Conservation (phyloP, 2,329 filamentous ascomycete species). For the Aspergillus intermedius region DNA sequence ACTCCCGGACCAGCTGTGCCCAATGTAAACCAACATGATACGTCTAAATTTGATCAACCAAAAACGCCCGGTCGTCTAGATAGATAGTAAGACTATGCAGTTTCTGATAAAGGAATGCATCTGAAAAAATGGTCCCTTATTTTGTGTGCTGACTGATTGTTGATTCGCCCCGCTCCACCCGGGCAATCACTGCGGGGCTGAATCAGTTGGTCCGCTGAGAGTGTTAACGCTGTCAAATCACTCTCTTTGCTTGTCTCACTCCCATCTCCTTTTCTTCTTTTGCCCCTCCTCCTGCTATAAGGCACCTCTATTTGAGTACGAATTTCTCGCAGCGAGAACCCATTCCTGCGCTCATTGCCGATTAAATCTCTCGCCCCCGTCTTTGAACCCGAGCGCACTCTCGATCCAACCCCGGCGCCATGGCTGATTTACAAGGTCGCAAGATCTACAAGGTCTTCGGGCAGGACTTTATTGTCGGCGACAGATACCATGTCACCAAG, state of each 20-base stretch:
- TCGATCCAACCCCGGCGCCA: constrained; percentile 22
- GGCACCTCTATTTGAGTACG: too few species aligned
- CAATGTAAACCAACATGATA: too few species aligned
- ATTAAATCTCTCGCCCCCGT: not conserved
- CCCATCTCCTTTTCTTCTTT: constrained; percentile 3
- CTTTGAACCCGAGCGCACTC: not conserved
- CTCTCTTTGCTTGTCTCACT: constrained; percentile 5
- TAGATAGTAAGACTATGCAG: too few species aligned
- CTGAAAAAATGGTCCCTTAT: too few species aligned
- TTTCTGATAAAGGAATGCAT: too few species aligned
- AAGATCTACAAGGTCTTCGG: constrained; percentile 99
- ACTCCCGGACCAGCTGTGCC: too few species aligned
- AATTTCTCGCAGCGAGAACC: not conserved
- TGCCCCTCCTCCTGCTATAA: constrained; percentile 1
- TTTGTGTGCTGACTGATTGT: too few species aligned
- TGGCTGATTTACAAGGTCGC: constrained; percentile 61
- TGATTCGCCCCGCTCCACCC: too few species aligned
- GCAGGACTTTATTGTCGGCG: constrained; percentile 97
- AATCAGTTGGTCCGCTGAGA: too few species aligned
- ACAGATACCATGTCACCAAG: constrained; percentile 97
- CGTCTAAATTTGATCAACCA: too few species aligned
- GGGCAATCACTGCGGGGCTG: not conserved
- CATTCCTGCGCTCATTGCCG: not conserved
- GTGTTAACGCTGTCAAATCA: constrained; percentile 13
- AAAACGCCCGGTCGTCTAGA: too few species aligned